Evolutionary conservation across 2,329 filamentous ascomycete species (phyloP).

Genomic region (Xylaria arbuscula): DNA sequence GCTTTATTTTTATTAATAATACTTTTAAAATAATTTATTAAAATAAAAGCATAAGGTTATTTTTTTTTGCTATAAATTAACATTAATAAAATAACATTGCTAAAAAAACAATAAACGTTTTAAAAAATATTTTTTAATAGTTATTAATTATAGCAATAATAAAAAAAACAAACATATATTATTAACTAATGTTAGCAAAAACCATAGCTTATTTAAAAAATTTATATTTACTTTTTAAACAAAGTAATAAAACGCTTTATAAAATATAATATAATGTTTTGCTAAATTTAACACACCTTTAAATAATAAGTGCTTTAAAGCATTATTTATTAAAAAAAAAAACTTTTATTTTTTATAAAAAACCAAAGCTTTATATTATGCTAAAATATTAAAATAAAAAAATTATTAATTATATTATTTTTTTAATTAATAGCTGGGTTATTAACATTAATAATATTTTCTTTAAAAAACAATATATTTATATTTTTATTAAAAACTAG

Average conservation of each 20-base stretch:
- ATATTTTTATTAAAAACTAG: background rate
- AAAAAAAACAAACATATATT: no score
- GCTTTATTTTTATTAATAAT: background rate
- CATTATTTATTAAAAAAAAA: background rate
- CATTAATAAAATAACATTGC: background rate
- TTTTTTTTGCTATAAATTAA: background rate
- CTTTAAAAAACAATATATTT: background rate
- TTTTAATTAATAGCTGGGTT: background rate
- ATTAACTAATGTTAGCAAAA: background rate
- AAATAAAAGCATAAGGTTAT: background rate
- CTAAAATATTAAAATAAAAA: background rate
- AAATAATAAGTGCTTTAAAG: background rate
- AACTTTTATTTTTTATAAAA: no score
- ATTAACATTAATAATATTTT: conserved; percentile 1
- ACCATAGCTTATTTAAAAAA: background rate
- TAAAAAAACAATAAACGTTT: background rate
- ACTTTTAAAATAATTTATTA: background rate
- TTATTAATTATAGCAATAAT: background rate
- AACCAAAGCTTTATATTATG: background rate
- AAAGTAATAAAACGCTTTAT: background rate
- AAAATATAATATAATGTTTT: background rate
- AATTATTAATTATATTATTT: background rate
- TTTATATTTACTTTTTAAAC: background rate
- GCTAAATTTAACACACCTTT: background rate
- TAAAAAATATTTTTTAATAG: background rate